These are phyloP conservation scores for Hypoxylon sp. DNA, from an alignment of 2,329 filamentous ascomycete species.

Conservation along the genomic window DNA sequence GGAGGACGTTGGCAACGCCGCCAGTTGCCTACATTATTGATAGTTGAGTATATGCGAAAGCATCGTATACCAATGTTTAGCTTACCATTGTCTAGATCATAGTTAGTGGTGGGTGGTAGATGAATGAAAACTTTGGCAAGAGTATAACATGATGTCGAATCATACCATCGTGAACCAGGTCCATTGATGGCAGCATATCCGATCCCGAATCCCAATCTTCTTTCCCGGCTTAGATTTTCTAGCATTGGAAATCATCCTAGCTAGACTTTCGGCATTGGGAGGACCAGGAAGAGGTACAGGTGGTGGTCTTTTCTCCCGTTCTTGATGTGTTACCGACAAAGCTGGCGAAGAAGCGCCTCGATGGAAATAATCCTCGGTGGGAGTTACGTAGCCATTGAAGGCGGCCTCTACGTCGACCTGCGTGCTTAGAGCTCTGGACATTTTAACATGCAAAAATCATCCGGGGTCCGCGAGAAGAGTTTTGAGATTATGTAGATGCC, in stretches of 20 bases:
- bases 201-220: slow-evolving; percentile 58
- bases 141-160: slow-evolving; percentile 1
- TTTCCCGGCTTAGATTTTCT: slow-evolving; percentile 38
- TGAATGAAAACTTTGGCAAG: slow-evolving; percentile 18
- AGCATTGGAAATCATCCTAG: slow-evolving; percentile 48
- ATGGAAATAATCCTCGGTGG: slow-evolving; percentile 39
- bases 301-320: slow-evolving; percentile 28
- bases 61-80: not conserved
- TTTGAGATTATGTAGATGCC: slow-evolving; percentile 59
- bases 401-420: slow-evolving; percentile 33
- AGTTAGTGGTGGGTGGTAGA: slow-evolving; percentile 23
- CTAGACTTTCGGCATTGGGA: slow-evolving; percentile 42
- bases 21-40: slow-evolving; percentile 57
- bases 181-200: slow-evolving; percentile 68
- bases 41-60: slow-evolving; percentile 14
- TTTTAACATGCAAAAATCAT: slow-evolving; percentile 53
- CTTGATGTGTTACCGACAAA: slow-evolving; percentile 19
- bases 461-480: slow-evolving; percentile 57
- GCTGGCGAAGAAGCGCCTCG: slow-evolving; percentile 24
- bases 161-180: slow-evolving; percentile 76
- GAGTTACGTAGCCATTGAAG: slow-evolving; percentile 44
- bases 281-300: slow-evolving; percentile 20
- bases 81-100: slow-evolving; percentile 46
- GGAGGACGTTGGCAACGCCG: slow-evolving; percentile 63
- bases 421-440: slow-evolving; percentile 38